These are phyloP conservation scores for Trametes cingulata DNA, from an alignment of 768 basidiomycete species.

Conservation along the genomic window DNA sequence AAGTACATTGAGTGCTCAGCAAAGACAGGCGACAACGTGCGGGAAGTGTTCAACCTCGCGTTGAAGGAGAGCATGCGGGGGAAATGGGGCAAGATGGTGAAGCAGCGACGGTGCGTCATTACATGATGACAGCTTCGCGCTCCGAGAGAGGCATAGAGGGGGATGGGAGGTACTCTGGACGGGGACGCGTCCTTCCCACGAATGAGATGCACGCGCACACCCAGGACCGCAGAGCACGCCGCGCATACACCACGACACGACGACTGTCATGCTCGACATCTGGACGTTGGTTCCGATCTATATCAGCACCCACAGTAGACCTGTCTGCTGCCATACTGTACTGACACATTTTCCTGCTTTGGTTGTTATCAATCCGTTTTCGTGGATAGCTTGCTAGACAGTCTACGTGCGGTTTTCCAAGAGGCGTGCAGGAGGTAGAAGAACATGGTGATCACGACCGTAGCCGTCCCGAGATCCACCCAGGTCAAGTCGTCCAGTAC, in stretches of 20 bases:
- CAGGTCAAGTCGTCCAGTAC: slow-evolving; percentile 31
- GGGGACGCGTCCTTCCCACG: not conserved
- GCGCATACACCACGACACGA: not conserved
- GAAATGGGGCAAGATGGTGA: slow-evolving; percentile 71
- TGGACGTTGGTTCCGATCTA: slow-evolving; percentile 26
- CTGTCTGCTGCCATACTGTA: slow-evolving; percentile 27
- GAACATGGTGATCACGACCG: slow-evolving; percentile 35
- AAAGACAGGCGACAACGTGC: slow-evolving; percentile 87
- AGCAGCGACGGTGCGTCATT: slow-evolving; percentile 72
- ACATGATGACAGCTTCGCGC: slow-evolving; percentile 31
- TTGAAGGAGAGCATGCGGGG: slow-evolving; percentile 87
- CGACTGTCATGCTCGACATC: slow-evolving; percentile 13
- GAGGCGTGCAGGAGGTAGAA: slow-evolving; percentile 35
- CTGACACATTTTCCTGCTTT: slow-evolving; percentile 22
- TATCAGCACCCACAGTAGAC: slow-evolving; percentile 26
- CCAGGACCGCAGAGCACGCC: not conserved
- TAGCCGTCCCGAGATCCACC: slow-evolving; percentile 41
- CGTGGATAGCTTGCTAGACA: slow-evolving; percentile 10
- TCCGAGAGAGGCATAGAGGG: not conserved
- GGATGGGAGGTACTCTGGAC: not conserved
- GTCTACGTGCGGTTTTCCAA: slow-evolving; percentile 27
- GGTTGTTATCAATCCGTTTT: slow-evolving; percentile 18
- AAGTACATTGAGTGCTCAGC: slow-evolving; percentile 93
- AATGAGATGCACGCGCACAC: not conserved
- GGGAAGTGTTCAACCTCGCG: slow-evolving; percentile 89